Evolutionary conservation across 345 rosid genomes (phyloP).

Genomic region (Pseudoturritis turrita): DNA sequence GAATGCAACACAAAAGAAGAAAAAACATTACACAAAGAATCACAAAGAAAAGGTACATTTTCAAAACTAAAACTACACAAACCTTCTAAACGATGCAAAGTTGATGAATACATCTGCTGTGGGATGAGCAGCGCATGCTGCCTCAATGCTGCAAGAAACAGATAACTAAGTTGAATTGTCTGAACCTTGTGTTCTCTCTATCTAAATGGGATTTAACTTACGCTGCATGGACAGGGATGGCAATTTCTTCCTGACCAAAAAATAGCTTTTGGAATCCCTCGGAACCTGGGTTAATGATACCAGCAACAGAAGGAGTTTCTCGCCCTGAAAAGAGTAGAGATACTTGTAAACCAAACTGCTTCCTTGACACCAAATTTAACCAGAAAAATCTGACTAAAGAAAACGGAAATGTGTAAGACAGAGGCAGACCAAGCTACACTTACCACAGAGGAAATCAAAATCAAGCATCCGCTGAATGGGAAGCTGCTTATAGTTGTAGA

Average conservation of each 20-base stretch:
- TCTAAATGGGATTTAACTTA: slow-evolving; percentile 24
- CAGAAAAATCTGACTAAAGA: too few relatives aligned
- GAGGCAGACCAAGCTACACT: not conserved
- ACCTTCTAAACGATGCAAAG: slow-evolving; percentile 95
- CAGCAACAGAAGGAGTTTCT: slow-evolving; percentile 97
- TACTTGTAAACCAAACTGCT: not conserved
- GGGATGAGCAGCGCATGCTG: slow-evolving; percentile 93
- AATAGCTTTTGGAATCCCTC: slow-evolving; percentile 98
- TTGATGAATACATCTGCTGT: slow-evolving; percentile 96
- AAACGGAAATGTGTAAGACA: too few relatives aligned
- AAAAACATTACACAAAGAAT: not conserved
- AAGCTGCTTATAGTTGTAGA: slow-evolving; percentile 94
- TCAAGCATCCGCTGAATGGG: slow-evolving; percentile 99
- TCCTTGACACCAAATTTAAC: not conserved
- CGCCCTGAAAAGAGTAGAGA: slow-evolving; percentile 49
- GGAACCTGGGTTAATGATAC: slow-evolving; percentile 85
- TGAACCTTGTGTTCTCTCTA: not conserved
- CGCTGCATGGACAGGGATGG: slow-evolving; percentile 93
- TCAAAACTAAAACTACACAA: not conserved
- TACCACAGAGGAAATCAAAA: slow-evolving; percentile 97
- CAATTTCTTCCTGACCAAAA: slow-evolving; percentile 99
- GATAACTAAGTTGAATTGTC: not conserved
- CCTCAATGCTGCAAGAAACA: slow-evolving; percentile 65
- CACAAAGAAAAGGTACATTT: not conserved
- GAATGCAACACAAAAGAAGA: slow-evolving; percentile 17